Evolutionary conservation across 148 eudicot species (phyloP).

Genomic region (Fallopia convolvulus): DNA sequence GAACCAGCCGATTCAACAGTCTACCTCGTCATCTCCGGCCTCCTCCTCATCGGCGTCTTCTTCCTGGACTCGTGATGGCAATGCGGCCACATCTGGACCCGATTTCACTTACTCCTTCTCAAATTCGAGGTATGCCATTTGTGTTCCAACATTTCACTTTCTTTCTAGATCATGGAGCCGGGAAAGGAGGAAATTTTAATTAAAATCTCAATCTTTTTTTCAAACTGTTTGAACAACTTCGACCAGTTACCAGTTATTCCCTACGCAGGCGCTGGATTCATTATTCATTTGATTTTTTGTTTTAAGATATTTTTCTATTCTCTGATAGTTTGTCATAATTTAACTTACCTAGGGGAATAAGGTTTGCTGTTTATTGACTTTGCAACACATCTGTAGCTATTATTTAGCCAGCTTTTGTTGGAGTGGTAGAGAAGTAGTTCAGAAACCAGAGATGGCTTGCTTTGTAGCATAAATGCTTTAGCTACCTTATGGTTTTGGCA

Average conservation of each 20-base stretch:
- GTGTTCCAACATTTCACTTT: neutral
- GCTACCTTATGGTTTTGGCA: neutral
- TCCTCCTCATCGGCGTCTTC: conserved; percentile 28
- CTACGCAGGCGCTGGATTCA: neutral
- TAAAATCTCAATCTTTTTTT: neutral
- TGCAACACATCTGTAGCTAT: neutral
- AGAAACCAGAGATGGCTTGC: neutral
- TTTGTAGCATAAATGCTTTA: neutral
- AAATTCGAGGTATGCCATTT: conserved; percentile 15
- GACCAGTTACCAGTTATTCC: neutral
- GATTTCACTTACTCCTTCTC: conserved; percentile 11
- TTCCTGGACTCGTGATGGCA: conserved; percentile 26
- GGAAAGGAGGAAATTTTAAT: neutral
- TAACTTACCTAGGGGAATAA: neutral
- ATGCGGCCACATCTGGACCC: conserved; percentile 23
- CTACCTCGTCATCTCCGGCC: conserved; percentile 16
- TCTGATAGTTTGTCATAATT: neutral
- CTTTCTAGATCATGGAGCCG: neutral
- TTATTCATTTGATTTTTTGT: neutral
- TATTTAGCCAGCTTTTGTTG: neutral
- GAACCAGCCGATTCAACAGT: conserved; percentile 19
- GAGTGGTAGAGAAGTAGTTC: neutral
- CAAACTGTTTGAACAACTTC: neutral
- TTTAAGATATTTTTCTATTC: neutral
- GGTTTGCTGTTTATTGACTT: neutral